These are phyloP conservation scores for Biancaea sappan DNA, from an alignment of 306 rosid genomes.

Conservation along the genomic window DNA sequence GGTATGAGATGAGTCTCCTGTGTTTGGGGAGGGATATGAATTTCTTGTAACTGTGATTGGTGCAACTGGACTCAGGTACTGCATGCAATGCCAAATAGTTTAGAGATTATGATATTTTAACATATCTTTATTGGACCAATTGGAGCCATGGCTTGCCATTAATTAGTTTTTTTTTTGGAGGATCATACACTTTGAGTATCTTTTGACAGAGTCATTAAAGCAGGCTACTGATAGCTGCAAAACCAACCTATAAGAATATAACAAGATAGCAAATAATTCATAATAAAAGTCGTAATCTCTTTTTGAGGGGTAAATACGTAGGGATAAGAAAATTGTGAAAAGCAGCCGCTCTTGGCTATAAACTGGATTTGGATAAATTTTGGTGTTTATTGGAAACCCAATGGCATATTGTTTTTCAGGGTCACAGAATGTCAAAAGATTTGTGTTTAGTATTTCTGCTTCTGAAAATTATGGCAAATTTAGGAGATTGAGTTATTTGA, in stretches of 20 bases:
- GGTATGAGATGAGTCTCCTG: background rate
- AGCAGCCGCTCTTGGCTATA: background rate
- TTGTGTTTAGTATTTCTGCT: background rate
- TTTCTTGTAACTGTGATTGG: background rate
- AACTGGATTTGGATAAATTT: background rate
- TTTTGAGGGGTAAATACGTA: background rate
- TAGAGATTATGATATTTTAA: conserved; percentile 2
- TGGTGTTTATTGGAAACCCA: background rate
- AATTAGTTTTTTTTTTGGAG: background rate
- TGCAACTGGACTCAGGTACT: background rate
- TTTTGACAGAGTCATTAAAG: background rate
- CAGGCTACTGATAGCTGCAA: background rate
- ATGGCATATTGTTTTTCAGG: background rate
- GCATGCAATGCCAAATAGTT: background rate
- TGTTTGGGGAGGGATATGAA: conserved; percentile 1
- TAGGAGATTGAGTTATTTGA: background rate
- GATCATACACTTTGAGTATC: background rate
- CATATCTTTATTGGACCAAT: background rate
- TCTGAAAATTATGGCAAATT: background rate
- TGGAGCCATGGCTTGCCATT: background rate
- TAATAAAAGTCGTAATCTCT: background rate
- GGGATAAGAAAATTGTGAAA: background rate
- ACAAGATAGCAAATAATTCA: background rate
- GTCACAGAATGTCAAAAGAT: background rate
- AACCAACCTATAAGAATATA: background rate